phyloP scores from a whole-genome alignment of 2,329 filamentous ascomycete species.

The Fusarium anthophilum region DNA sequence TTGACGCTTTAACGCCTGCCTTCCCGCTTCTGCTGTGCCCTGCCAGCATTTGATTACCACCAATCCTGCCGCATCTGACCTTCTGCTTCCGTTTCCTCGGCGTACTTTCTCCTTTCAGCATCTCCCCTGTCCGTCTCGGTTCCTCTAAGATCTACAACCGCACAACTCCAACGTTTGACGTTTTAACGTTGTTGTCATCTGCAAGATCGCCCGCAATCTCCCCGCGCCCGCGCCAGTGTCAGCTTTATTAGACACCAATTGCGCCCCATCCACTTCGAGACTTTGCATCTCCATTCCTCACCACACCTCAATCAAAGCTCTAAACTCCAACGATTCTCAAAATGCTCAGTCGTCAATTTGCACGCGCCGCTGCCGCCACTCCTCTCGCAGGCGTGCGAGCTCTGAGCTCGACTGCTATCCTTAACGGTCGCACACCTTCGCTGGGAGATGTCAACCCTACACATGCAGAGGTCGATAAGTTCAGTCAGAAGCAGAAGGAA shows the following conservation, averaged over 20 bases:
- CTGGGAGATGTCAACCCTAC: slow-evolving; percentile 81
- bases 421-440: slow-evolving; percentile 68
- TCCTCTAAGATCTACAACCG: slow-evolving; percentile 21
- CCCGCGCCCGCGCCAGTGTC: slow-evolving; percentile 29
- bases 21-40: slow-evolving; percentile 40
- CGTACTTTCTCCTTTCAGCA: slow-evolving; percentile 30
- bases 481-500: slow-evolving; percentile 83
- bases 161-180: slow-evolving; percentile 27
- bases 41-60: slow-evolving; percentile 33
- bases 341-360: slow-evolving; percentile 63
- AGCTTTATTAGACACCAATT: slow-evolving; percentile 29
- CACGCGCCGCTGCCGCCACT: slow-evolving; percentile 54
- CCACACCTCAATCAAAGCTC: background rate
- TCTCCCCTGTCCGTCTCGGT: slow-evolving; percentile 28
- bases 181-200: slow-evolving; percentile 27
- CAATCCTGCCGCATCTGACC: slow-evolving; percentile 40
- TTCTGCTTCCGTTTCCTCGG: slow-evolving; percentile 36
- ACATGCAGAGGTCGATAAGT: slow-evolving; percentile 74
- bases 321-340: slow-evolving; percentile 36
- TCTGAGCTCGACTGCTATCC: slow-evolving; percentile 64
- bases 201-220: slow-evolving; percentile 24
- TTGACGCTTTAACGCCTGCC: slow-evolving; percentile 30
- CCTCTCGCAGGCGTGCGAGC: slow-evolving; percentile 62
- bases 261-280: slow-evolving; percentile 13
- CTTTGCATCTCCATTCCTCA: slow-evolving; percentile 23